These are phyloP conservation scores for Aspergillus mulundensis DNA, from an alignment of 495 filamentous ascomycete genomes.

Conservation along the genomic window DNA sequence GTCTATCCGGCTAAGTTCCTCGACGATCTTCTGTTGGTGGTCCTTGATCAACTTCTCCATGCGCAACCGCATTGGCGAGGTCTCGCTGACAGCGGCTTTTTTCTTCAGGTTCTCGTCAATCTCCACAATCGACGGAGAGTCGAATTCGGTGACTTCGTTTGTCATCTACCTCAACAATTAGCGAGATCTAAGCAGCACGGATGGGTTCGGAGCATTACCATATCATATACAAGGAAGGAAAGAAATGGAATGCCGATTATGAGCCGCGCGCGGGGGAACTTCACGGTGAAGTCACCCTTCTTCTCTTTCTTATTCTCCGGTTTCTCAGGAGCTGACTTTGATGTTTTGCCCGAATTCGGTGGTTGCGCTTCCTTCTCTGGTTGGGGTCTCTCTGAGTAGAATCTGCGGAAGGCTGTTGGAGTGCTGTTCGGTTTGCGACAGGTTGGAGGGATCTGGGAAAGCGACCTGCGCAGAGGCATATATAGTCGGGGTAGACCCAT, in stretches of 20 bases:
- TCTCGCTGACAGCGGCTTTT: slow-evolving; percentile 42
- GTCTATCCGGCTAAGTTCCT: slow-evolving; percentile 75
- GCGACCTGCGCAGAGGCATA: slow-evolving; percentile 38
- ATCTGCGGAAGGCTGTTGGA: slow-evolving; percentile 25
- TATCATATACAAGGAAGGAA: slow-evolving; percentile 60
- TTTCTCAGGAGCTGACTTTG: neutral
- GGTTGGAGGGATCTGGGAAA: slow-evolving; percentile 25
- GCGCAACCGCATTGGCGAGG: slow-evolving; percentile 91
- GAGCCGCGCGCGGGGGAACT: slow-evolving; percentile 52
- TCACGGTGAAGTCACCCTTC: slow-evolving; percentile 34
- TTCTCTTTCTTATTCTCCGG: neutral
- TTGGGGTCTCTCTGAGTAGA: slow-evolving; percentile 24
- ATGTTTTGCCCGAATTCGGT: neutral
- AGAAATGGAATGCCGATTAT: slow-evolving; percentile 60
- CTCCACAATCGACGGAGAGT: slow-evolving; percentile 55
- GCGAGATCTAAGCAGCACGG: neutral
- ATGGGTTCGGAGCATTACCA: slow-evolving; percentile 41
- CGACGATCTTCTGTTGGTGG: slow-evolving; percentile 82
- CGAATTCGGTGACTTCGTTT: slow-evolving; percentile 49
- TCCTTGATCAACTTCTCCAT: slow-evolving; percentile 96
- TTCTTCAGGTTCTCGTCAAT: slow-evolving; percentile 43
- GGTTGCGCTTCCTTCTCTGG: slow-evolving; percentile 4
- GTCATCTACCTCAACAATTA: slow-evolving; percentile 34
- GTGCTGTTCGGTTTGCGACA: slow-evolving; percentile 22
- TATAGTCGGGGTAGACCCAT: slow-evolving; percentile 36